Percentiles rank a stretch among this genome's conserved stretches.
Evolutionary conservation across 2,329 filamentous ascomycete species (phyloP).

Genomic region (Verticillium isaacii): DNA sequence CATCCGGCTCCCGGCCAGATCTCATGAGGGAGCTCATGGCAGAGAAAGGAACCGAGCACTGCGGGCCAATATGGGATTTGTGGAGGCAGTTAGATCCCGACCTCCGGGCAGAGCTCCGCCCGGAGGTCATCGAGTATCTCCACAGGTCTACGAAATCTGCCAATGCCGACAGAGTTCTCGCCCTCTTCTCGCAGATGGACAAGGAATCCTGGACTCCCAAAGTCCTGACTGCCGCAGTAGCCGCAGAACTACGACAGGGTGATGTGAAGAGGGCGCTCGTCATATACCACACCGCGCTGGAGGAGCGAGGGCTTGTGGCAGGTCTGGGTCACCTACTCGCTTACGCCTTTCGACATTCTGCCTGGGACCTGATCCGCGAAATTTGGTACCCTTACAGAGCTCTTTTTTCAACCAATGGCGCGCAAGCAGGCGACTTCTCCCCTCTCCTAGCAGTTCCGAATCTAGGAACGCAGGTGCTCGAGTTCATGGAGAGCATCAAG

Average conservation of each 20-base stretch:
- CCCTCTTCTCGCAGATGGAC: constrained; percentile 35
- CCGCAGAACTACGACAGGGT: constrained; percentile 34
- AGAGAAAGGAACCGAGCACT: constrained; percentile 17
- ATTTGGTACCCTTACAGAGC: not conserved
- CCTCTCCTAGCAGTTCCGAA: not conserved
- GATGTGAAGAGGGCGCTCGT: constrained; percentile 32
- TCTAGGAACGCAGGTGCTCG: not conserved
- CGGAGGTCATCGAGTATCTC: constrained; percentile 34
- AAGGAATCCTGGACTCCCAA: constrained; percentile 32
- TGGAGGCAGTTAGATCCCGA: constrained; percentile 31
- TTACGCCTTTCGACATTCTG: constrained; percentile 28
- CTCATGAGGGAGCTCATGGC: constrained; percentile 19
- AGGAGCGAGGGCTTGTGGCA: constrained; percentile 23
- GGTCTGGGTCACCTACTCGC: constrained; percentile 41
- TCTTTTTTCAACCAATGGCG: not conserved
- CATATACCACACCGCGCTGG: constrained; percentile 33
- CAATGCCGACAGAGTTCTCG: constrained; percentile 39
- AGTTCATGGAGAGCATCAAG: not conserved
- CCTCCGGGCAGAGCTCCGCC: constrained; percentile 21
- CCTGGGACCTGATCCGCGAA: constrained; percentile 26
- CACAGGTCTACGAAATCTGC: constrained; percentile 34
- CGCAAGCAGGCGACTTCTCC: not conserved
- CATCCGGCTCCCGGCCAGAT: constrained; percentile 7
- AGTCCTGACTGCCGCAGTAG: constrained; percentile 33
- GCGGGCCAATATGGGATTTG: constrained; percentile 38